Evolutionary conservation across 305 asterid species (phyloP).

Genomic region (Coffea humblotiana): DNA sequence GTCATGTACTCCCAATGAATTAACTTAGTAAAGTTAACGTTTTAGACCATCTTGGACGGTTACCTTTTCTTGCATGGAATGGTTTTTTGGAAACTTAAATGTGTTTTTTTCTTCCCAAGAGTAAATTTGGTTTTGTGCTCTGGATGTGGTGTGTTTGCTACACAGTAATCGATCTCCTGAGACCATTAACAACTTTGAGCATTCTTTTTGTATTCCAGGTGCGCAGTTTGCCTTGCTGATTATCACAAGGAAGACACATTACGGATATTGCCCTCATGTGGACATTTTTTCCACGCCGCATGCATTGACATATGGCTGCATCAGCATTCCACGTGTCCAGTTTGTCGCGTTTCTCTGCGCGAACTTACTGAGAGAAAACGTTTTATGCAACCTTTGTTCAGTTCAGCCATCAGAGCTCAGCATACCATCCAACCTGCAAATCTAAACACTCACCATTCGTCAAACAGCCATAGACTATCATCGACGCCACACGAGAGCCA

Average conservation of each 20-base stretch:
- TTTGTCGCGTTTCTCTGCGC: conserved; percentile 51
- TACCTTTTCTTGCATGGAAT: background rate
- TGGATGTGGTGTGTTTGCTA: background rate
- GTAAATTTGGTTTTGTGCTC: background rate
- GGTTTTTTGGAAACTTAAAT: background rate
- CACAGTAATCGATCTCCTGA: background rate
- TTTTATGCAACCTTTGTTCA: conserved; percentile 36
- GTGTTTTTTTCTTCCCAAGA: background rate
- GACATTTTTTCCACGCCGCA: conserved; percentile 72
- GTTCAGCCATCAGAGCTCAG: conserved; percentile 53
- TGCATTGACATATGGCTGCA: conserved; percentile 86
- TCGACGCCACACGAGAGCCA: conserved; percentile 28
- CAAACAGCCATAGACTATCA: conserved; percentile 30
- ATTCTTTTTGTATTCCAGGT: conserved; percentile 17
- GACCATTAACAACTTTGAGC: background rate
- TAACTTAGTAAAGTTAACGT: background rate
- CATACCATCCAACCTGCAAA: conserved; percentile 34
- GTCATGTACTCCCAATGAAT: background rate
- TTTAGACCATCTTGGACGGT: background rate
- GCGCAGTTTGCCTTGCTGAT: conserved; percentile 56
- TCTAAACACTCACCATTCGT: conserved; percentile 40
- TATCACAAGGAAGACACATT: conserved; percentile 66
- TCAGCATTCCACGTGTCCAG: conserved; percentile 79
- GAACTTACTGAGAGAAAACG: conserved; percentile 34
- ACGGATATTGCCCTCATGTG: conserved; percentile 63